Base-by-base conservation (phyloP, 2,329 filamentous ascomycete genomes). In the Arthrobotrys iridis region DNA sequence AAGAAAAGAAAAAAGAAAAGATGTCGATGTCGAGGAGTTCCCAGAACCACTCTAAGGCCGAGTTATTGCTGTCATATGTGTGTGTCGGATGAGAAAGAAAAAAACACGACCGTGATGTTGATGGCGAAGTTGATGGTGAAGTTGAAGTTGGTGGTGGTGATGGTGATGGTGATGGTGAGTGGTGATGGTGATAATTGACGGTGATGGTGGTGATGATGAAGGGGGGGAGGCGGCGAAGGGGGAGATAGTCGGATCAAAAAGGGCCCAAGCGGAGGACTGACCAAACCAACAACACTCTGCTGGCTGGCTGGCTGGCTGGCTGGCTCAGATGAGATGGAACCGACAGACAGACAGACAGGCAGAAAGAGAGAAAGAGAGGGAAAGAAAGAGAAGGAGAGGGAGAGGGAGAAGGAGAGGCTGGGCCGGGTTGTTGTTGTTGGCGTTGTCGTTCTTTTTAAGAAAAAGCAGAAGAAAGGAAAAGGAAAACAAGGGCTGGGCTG, bases 41-140 rank as follows among this genome's bases (percentile, higher is more conserved):
- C 67, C 63, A 59, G 67, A 73, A 60, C 60, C 60, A 46, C 35
- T 50, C 52, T 67, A 55, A 50, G 20, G 43, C 20, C 41, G 52
- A 15, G 30, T 52, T 41, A 7, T 15, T n/a, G 55, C n/a, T 46
- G 28, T 62, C 55, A 70, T 70, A 45, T 62, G 65, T 70, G 62
- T 70, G 55, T 62, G 65, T 70, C 55, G 55, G 50, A 45, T 13
- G 4, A 22, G n/a, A 4, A 18, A 37, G 30, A 18, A 48, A 11
- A 35, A 6, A 0, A 15, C n/a, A 43, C 30, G 63, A 46, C 20
- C 33, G 15, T 43, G 45, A 50, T 24, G 43, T 8, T 46, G 43
- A 10, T 4, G 24, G 33, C 52, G 7, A 2, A 24, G 18, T 35
- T 30, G 30, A 7, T 55, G 60, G 50, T 46, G 43, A 43, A 20